Evolutionary conservation across 2,329 filamentous ascomycete species (phyloP), one percentile per base, ranked within the genome.

Genomic region (Ophiocordyceps polyrhachis-furcata): DNA sequence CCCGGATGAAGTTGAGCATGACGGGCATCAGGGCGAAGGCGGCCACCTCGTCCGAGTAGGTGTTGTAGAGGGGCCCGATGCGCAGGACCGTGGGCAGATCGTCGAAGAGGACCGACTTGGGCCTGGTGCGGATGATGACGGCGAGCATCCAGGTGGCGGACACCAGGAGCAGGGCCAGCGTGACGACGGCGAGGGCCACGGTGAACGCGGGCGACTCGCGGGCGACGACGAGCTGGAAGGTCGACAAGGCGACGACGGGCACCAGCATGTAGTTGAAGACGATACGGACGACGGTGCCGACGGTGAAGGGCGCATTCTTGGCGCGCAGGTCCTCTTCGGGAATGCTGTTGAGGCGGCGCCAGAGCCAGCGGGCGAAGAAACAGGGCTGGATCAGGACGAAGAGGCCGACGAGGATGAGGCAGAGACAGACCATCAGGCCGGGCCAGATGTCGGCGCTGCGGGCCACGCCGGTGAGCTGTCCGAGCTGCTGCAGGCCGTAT

Each of bases 1-100:
- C 89, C 31, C 89, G 81, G 47, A 94, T 67, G 56, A 93, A 79
- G 5, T 83, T 93, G 47, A 96, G 69, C 31, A 93, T 67, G 15
- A 94, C 77, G 1, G 89, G 88, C 19, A 95, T 79, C 40, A 94
- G 71, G 7, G 89, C 87, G 60, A 93, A 98, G 0, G 85, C 79
- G 8, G 89, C 85, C 0, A 87, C 86, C 58, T 89, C 83, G 59
- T 98, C 91, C 21, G 84, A 91, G 60, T 93, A 96, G 0, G 91
- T 98, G 63, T 98, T 98, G 63, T 98, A 98, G 8, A 98, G 68
- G 5, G 91, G 86, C 0, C 91, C 91, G 54, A 94, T 96, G 1
- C 86, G 72, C 2, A 98, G 70, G 9, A 96, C 79, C 0, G 86
- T 95, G 7, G 86, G 79, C 43, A 98, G 70, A 55, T 96, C 87